These are phyloP conservation scores for Aplosporella prunicola DNA, from an alignment of 2,329 filamentous ascomycete species.

Conservation along the genomic window DNA sequence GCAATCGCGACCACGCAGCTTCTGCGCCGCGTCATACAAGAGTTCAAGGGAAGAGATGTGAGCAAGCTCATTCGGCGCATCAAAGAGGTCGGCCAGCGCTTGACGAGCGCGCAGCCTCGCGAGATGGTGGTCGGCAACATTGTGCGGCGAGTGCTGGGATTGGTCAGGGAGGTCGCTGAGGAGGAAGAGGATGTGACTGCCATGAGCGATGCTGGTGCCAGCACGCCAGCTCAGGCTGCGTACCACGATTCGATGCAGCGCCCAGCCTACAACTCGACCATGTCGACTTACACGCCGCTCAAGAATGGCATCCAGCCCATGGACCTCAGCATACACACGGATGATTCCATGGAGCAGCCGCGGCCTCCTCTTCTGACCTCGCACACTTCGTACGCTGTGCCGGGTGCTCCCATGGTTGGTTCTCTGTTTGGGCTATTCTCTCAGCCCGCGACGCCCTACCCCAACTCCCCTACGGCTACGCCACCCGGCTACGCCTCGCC, in stretches of 20 bases:
- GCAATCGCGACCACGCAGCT: slow-evolving; percentile 86
- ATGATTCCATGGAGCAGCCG: slow-evolving; percentile 28
- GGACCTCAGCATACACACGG: slow-evolving; percentile 20
- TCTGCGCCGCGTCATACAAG: slow-evolving; percentile 75
- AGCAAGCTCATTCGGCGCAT: slow-evolving; percentile 72
- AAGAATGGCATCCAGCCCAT: slow-evolving; percentile 32
- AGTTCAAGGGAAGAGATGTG: slow-evolving; percentile 68
- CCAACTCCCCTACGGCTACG: slow-evolving; percentile 40
- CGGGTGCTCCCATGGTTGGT: slow-evolving; percentile 46
- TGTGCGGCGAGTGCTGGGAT: slow-evolving; percentile 75
- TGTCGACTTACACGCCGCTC: slow-evolving; percentile 40
- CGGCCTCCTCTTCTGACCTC: slow-evolving; percentile 55
- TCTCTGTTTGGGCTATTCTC: slow-evolving; percentile 86
- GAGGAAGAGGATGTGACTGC: slow-evolving; percentile 59
- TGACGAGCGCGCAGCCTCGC: slow-evolving; percentile 75
- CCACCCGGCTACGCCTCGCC: slow-evolving; percentile 37
- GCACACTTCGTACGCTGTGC: slow-evolving; percentile 54
- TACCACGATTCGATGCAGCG: slow-evolving; percentile 28
- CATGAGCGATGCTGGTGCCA: slow-evolving; percentile 51
- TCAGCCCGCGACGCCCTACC: slow-evolving; percentile 42
- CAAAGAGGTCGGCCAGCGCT: slow-evolving; percentile 63
- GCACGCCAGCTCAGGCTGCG: slow-evolving; percentile 33
- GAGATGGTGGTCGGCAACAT: slow-evolving; percentile 94
- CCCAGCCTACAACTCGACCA: slow-evolving; percentile 31
- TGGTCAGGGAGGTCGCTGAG: slow-evolving; percentile 85